Base-by-base conservation (phyloP, 192 early-diverging fungal species). In the Coemansia sp. region DNA sequence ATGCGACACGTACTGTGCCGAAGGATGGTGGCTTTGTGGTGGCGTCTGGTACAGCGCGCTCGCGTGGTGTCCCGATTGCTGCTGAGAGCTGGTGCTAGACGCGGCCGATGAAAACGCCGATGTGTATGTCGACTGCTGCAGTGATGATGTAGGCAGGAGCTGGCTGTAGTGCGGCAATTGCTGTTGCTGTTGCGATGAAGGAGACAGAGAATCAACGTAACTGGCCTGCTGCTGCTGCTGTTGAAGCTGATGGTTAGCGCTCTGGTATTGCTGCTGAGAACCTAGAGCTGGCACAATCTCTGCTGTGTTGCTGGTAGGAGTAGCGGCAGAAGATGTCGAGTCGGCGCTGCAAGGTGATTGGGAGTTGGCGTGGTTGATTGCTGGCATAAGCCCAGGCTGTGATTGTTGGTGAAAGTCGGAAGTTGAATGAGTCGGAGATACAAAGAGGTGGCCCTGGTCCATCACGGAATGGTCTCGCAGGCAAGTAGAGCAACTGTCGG, bases 1-100 rank as follows among this genome's bases (percentile, higher is more conserved):
- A 57, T 82, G 79, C 65, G 73, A 45, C 68, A 58, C 70, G 69
- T 82, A 82, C 79, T 82, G 79, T 26, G 79, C 63, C 42, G 79
- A 60, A 5, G 75, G 36, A 41, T 63, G n/a, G 47, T 75, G 69
- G 38, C 50, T 59, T 39, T 79, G 77, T 13, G 70, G 58, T 18
- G 67, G 50, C 5, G 62, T 53, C 64, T 81, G 78, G 37, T 81
- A 81, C 62, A 76, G 47, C 61, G 21, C 52, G 76, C 56, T 55
- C 20, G 48, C 60, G 38, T 55, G 18, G 20, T 65, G 67, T 18
- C 45, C 58, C 12, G 64, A 33, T 14, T 66, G 65, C 56, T 59
- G 55, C 69, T 68, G 72, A 4, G 77, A 59, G 3, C 35, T 59
- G 5, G 62, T 61, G 42, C 66, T 50, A 0, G 75, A 47, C 0